phyloP scores from a whole-genome alignment of 2,329 filamentous ascomycete genomes.

The Trichoderma sp. region DNA sequence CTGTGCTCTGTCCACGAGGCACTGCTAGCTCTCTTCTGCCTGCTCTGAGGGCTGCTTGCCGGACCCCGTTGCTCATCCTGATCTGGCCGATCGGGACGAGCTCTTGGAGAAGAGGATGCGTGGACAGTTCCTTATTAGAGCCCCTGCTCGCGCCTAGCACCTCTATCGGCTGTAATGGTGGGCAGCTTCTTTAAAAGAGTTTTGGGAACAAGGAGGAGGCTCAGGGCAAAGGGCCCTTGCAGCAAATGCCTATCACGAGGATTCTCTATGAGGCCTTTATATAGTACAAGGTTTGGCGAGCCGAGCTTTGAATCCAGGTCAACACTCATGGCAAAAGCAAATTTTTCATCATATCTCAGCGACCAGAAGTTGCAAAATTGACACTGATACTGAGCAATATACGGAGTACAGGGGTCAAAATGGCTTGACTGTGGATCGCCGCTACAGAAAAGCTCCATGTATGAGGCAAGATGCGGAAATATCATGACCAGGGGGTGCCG shows the following conservation, averaged over 20 bases:
- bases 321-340: not conserved
- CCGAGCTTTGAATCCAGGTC: not conserved
- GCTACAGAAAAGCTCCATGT: constrained; percentile 9
- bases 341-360: not conserved
- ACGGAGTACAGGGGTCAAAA: not conserved
- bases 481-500: constrained; percentile 7
- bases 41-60: constrained; percentile 14
- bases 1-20: constrained; percentile 19
- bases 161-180: not conserved
- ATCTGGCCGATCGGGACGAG: constrained; percentile 16
- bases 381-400: not conserved
- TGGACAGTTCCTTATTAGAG: constrained; percentile 13
- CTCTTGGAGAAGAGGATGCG: not conserved
- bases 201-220: not conserved
- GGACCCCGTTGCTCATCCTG: not conserved
- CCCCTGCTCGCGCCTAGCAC: constrained; percentile 2
- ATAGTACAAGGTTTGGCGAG: not conserved
- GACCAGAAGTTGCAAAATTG: not conserved
- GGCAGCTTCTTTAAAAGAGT: not conserved
- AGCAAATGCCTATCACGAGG: not conserved
- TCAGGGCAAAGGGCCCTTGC: constrained; percentile 11
- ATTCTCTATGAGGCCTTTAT: not conserved
- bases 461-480: constrained; percentile 17
- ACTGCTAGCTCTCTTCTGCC: constrained; percentile 11
- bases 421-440: constrained; percentile 4